Conservation (phyloP, 2,329 filamentous ascomycete species). For the Sporothrix schenckii region DNA sequence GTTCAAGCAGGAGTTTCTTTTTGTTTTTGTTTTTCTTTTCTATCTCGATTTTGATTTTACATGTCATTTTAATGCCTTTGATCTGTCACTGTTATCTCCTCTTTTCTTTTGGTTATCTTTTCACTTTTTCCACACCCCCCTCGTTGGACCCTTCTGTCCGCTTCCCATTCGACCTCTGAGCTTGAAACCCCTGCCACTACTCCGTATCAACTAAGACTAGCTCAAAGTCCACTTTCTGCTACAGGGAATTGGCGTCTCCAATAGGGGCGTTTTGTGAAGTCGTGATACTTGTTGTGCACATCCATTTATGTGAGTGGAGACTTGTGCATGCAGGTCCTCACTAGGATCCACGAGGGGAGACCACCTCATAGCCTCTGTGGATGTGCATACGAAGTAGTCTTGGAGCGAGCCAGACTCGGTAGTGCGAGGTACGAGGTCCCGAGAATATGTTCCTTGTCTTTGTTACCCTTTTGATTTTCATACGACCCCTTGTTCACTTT, state of each 20-base stretch:
- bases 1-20: not conserved
- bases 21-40: not conserved
- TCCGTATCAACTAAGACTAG: slow-evolving; percentile 21
- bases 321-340: slow-evolving; percentile 17
- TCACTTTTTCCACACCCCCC: not conserved
- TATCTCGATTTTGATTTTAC: not conserved
- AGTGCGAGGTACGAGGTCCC: not conserved
- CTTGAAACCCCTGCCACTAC: slow-evolving; percentile 18
- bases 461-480: not conserved
- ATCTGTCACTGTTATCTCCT: not conserved
- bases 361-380: not conserved
- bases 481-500: slow-evolving; percentile 9
- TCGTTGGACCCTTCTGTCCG: not conserved
- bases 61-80: not conserved
- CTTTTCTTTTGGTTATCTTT: not conserved
- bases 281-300: slow-evolving; percentile 21
- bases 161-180: slow-evolving; percentile 2
- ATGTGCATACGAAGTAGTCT: not conserved
- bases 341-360: not conserved
- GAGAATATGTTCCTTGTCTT: not conserved
- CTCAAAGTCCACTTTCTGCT: not conserved
- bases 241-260: not conserved
- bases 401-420: not conserved
- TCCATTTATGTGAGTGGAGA: slow-evolving; percentile 11
- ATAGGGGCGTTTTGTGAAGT: not conserved